Base-by-base conservation (phyloP, 768 basidiomycete genomes). In the Suillus fuscotomentosus region DNA sequence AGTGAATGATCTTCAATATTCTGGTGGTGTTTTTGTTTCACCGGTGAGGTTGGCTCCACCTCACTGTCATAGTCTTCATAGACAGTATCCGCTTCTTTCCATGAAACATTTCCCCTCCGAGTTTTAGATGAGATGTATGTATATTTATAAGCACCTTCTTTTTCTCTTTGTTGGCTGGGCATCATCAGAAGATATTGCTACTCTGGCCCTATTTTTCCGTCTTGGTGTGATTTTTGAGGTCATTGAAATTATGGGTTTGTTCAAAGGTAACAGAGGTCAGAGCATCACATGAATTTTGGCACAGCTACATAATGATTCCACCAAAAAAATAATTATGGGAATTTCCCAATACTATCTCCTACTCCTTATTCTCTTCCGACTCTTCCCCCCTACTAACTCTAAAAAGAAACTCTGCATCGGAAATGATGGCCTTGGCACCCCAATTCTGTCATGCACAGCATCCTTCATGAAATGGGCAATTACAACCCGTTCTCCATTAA, bases 401-500 rank as follows among this genome's bases (percentile, higher is more conserved):
- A 50, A 50, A 50, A 50, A 24, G 6, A 24, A 24, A 2, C 2
- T 27, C 14, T 60, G 20, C 10, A 15, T 43, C 1, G 39, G 59
- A 24, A 43, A 60, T 2, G 10, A 4, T 5, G 59, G 59, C 6
- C 59, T 36, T 3, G 41, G 41, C 24, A 60, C 39, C 4, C 10
- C 14, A 3, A 43, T 3, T 22, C 36, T 36, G 22, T 41, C 41
- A 39, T 60, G 59, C 20, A 60, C 41, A 3, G 17, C 43, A 7
- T 60, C 41, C 59, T 15, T 60, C 59, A 60, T 60, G 14, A 42
- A 60, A 41, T 60, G 22, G 17, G 59, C 41, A 1, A 60, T n/a
- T 5, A 45, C 14, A 4, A 42, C 17, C 0, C 14, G 6, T 3
- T 60, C 59, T 24, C 41, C 41, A 10, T 20, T 3, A 5, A 14